Evolutionary conservation across 1,284 basidiomycete genomes (phyloP), one percentile per base, ranked within the genome.

Genomic region (Apiotrichum laibachii): DNA sequence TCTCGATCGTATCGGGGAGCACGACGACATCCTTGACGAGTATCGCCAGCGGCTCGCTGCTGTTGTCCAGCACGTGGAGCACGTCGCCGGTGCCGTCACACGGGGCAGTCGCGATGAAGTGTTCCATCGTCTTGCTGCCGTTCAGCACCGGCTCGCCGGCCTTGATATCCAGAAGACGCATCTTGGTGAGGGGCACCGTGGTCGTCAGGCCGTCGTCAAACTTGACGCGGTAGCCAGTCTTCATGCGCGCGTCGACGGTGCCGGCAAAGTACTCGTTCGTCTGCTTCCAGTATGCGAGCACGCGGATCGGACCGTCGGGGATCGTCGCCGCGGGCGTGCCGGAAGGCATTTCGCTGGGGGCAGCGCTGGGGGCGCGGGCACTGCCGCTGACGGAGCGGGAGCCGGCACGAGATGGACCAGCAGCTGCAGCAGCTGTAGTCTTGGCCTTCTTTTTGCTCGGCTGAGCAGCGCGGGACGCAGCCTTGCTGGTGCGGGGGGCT

Each of bases 241-340:
- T 50, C 16, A 52, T 60, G 19, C 60, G 60, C 11, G 33, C 56
- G 1, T 34, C 34, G 22, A 65, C 45, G 0, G 60, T 65, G 12
- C 60, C 63, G 10, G 56, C 55, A 34, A 57, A 60, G 44, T 58
- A 65, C 31, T 50, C 53, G 13, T 48, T 26, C 7, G 50, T 57
- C 33, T 57, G 44, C 8, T 21, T 19, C 62, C 63, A 65, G 15
- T 43, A 18, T 1, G 55, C 60, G 8, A 65, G 60, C 5, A 65
- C 63, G 2, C 58, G 57, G 11, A 61, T 26, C 9, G 43, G 51
- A 26, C 51, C 40, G 13, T 50, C 35, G n/a, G 47, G 47, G 5
- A 49, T 37, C 9, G 47, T 21, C 12, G 18, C 42, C 5, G 19
- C 10, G 5, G 49, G 49, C 1, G 35, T 50, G 49, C 11, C 22